These are phyloP conservation scores for Chaetoceros tenuissimus DNA, from an alignment of 108 stramenopile genomes.

Conservation along the genomic window DNA sequence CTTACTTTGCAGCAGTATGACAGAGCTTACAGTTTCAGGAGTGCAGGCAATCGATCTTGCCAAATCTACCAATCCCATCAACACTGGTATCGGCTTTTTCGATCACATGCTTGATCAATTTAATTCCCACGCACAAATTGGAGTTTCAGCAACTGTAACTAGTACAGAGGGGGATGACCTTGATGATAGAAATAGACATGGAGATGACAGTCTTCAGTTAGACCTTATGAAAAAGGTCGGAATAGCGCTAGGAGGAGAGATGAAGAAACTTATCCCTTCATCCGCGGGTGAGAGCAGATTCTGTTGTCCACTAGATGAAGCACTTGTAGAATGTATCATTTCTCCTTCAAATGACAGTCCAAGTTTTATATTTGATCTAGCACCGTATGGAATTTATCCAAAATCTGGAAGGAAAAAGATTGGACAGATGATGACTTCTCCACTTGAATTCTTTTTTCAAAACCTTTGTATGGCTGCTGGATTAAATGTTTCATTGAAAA, in stretches of 20 bases:
- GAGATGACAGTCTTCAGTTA: slow-evolving; percentile 8
- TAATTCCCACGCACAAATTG: slow-evolving; percentile 83
- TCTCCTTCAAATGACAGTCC: not conserved
- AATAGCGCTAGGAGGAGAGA: slow-evolving; percentile 35
- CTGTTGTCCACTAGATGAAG: slow-evolving; percentile 84
- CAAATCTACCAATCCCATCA: slow-evolving; percentile 35
- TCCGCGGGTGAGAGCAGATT: slow-evolving; percentile 28
- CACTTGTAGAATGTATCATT: slow-evolving; percentile 56
- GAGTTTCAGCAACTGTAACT: slow-evolving; percentile 41
- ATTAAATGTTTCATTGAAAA: slow-evolving; percentile 37
- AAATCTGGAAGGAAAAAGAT: slow-evolving; percentile 51
- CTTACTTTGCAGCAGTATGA: no score
- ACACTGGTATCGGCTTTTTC: slow-evolving; percentile 75
- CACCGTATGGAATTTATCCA: slow-evolving; percentile 76
- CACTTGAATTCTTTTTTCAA: slow-evolving; percentile 43
- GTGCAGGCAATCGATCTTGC: slow-evolving; percentile 18
- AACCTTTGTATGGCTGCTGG: slow-evolving; percentile 39
- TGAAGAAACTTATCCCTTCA: slow-evolving; percentile 12
- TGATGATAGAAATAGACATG: slow-evolving; percentile 38
- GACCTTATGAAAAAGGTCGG: slow-evolving; percentile 40
- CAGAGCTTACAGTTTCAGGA: slow-evolving; percentile 17
- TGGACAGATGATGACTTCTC: slow-evolving; percentile 43
- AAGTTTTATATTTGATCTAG: slow-evolving; percentile 29
- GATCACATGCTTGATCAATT: slow-evolving; percentile 89
- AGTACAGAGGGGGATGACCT: not conserved